Evolutionary conservation across 768 basidiomycete species (phyloP).

Genomic region (Amanita pallidorosea): DNA sequence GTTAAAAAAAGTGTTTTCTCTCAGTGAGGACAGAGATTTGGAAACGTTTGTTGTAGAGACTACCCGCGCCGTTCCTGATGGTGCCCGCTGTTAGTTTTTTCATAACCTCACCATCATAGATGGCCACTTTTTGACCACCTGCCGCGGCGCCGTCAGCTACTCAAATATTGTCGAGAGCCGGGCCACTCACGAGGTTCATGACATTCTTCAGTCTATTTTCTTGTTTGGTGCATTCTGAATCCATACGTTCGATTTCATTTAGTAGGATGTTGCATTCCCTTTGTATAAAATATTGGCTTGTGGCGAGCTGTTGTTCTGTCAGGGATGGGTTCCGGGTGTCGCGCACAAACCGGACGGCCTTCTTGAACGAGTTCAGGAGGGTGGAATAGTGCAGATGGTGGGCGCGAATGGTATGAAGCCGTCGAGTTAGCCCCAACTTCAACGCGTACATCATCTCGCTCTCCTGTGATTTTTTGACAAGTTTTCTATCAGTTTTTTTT

Average conservation of each 20-base stretch:
- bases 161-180: too few species aligned
- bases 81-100: slow-evolving; percentile 28
- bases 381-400: slow-evolving; percentile 48
- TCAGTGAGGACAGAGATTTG: too few species aligned
- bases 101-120: slow-evolving; percentile 34
- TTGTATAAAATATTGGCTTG: slow-evolving; percentile 23
- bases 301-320: slow-evolving; percentile 18
- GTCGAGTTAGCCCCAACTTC: slow-evolving; percentile 35
- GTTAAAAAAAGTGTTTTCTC: background rate
- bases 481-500: too few species aligned
- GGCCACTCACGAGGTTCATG: slow-evolving; percentile 37
- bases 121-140: slow-evolving; percentile 38
- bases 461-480: slow-evolving; percentile 25
- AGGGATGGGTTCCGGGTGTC: slow-evolving; percentile 44
- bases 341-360: slow-evolving; percentile 38
- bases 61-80: slow-evolving; percentile 21
- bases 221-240: slow-evolving; percentile 28
- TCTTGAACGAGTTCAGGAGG: slow-evolving; percentile 42
- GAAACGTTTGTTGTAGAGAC: background rate
- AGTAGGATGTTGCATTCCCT: slow-evolving; percentile 37
- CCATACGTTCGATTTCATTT: slow-evolving; percentile 38
- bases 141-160: too few species aligned
- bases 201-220: slow-evolving; percentile 37
- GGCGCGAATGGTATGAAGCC: slow-evolving; percentile 48
- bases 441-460: slow-evolving; percentile 31